Evolutionary conservation across 108 stramenopile species (phyloP), one percentile per base, ranked within the genome.

Genomic region (Conticribra weissflogii): DNA sequence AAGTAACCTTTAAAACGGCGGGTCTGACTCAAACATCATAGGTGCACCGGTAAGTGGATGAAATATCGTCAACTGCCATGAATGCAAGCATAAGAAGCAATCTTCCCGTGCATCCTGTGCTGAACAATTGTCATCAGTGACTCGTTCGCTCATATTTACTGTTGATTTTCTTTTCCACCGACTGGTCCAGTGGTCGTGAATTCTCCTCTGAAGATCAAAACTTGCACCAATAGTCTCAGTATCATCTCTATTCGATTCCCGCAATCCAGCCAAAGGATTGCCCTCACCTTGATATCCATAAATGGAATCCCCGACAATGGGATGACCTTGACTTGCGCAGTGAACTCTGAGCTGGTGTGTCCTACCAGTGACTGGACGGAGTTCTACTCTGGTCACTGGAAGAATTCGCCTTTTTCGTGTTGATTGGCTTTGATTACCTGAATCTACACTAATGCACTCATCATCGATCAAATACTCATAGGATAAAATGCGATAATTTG

Each of bases 311-410:
- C 89, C 93, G 0, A 92, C 73, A 45, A 95, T 92, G 7, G 93
- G 89, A 57, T 89, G 68, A 21, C 90, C 93, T 16, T 90, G 45
- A 15, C 76, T 88, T 19, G 89, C 88, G 56, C 85, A 79, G 63
- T 95, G 93, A 0, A 92, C 90, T 18, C 93, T 82, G 4, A 95
- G 61, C 58, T 95, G 93, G 56, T 95, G 93, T 12, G 89, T 90
- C 12, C 89, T 70, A 14, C 89, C 89, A 3, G 89, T 90, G 17
- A 72, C 66, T 5, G 87, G 89, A 15, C 9, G 15, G 9, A 87
- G 32, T 59, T 84, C 81, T 1, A 90, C 50, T 23, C 89, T 73
- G 0, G 86, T 84, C 14, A 86, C 79, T 18, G 86, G 85, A 25
- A 72, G 62, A 4, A 34, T 25, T 23, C 16, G 28, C 25, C 15